Percentiles rank a stretch among this genome's conserved stretches.
These are phyloP conservation scores for Ophiosphaerella herpotricha DNA, from an alignment of 2,329 filamentous ascomycete species.

Conservation along the genomic window DNA sequence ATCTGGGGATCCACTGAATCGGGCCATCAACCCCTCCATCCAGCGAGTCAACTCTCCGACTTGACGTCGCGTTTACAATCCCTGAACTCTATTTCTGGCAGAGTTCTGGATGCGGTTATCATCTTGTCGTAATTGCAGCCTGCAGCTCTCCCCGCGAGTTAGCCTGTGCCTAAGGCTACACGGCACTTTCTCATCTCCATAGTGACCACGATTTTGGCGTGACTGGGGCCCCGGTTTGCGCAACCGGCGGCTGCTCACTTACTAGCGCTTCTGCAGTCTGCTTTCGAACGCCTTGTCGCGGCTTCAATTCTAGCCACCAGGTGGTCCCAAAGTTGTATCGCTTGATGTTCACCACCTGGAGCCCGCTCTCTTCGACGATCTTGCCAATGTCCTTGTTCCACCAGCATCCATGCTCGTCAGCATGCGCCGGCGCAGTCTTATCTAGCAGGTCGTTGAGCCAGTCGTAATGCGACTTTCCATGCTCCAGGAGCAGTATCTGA, in stretches of 20 bases:
- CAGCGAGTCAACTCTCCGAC: constrained; percentile 4
- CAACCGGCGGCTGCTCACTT: constrained; percentile 18
- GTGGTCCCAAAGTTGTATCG: constrained; percentile 56
- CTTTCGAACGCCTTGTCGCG: constrained; percentile 38
- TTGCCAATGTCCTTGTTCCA: constrained; percentile 58
- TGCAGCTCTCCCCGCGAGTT: constrained; percentile 9
- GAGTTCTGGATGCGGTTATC: not conserved
- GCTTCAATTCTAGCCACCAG: constrained; percentile 55
- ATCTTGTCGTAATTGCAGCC: constrained; percentile 6
- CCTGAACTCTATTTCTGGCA: not conserved
- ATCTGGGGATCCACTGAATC: constrained; percentile 12
- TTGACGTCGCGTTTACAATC: constrained; percentile 13
- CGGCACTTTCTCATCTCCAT: constrained; percentile 35
- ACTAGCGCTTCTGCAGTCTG: constrained; percentile 11
- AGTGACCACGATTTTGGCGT: constrained; percentile 40
- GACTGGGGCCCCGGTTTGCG: constrained; percentile 22
- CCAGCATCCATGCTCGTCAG: constrained; percentile 57
- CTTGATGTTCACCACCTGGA: constrained; percentile 53
- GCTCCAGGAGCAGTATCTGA: constrained; percentile 55
- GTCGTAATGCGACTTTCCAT: constrained; percentile 53
- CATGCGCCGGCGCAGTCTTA: constrained; percentile 52
- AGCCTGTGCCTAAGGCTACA: constrained; percentile 15
- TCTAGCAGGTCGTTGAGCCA: constrained; percentile 56
- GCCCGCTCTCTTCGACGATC: constrained; percentile 53
- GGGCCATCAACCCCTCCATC: constrained; percentile 14